Conservation (phyloP, 2,329 filamentous ascomycete genomes). For the Fusarium anguioides region DNA sequence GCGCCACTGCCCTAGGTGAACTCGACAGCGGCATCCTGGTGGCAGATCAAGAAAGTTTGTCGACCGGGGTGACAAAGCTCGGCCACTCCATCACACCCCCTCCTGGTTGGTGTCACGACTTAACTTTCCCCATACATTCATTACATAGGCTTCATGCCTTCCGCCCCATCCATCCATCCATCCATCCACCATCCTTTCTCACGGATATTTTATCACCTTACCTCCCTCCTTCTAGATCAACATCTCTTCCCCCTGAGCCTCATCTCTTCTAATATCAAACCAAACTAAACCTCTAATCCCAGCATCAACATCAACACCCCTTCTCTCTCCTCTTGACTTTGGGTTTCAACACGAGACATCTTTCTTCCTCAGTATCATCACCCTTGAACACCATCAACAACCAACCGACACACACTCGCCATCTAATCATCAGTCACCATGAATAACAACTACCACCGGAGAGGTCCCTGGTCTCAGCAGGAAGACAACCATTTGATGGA, state of each 20-base stretch:
- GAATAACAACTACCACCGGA: constrained; percentile 49
- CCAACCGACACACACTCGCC: background rate
- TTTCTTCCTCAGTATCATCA: background rate
- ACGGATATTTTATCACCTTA: constrained; percentile 45
- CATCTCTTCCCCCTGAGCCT: constrained; percentile 13
- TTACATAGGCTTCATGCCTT: constrained; percentile 43
- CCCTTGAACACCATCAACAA: background rate
- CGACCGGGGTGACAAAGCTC: constrained; percentile 16
- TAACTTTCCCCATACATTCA: constrained; percentile 38
- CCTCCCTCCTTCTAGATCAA: constrained; percentile 38
- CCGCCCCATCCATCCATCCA: constrained; percentile 42
- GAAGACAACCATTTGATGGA: constrained; percentile 79
- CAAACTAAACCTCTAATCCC: background rate
- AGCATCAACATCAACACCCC: background rate
- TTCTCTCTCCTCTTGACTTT: background rate
- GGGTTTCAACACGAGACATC: background rate
- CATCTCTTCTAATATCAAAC: constrained; percentile 5
- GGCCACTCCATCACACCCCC: constrained; percentile 18
- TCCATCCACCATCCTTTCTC: too few relatives aligned
- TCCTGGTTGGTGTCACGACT: constrained; percentile 17
- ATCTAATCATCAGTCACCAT: constrained; percentile 22
- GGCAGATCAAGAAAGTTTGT: constrained; percentile 46
- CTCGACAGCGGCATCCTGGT: constrained; percentile 46
- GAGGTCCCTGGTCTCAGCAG: constrained; percentile 84
- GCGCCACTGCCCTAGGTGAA: constrained; percentile 38